Evolutionary conservation across 306 rosid species (phyloP).

Genomic region (Pterocarpus macrocarpus): DNA sequence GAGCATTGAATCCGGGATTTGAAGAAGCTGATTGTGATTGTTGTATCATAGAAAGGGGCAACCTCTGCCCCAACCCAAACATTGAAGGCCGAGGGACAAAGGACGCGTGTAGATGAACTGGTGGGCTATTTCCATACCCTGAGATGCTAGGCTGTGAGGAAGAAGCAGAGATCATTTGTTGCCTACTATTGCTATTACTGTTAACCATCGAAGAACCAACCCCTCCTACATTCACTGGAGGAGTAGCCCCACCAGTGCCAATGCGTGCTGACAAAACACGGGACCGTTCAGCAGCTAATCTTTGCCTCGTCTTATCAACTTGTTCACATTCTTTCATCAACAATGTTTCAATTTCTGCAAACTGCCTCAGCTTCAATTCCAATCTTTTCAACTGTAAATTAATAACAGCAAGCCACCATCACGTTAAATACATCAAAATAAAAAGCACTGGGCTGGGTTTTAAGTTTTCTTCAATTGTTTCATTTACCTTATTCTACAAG

Average conservation of each 20-base stretch:
- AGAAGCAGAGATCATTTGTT: conserved; percentile 75
- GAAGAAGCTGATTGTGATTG: conserved; percentile 73
- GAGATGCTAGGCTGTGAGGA: conserved; percentile 89
- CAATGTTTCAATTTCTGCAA: conserved; percentile 96
- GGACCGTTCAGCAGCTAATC: conserved; percentile 82
- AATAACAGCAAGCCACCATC: conserved; percentile 37
- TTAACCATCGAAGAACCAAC: conserved; percentile 76
- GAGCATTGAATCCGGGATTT: conserved; percentile 72
- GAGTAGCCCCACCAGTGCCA: conserved; percentile 70
- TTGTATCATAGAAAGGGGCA: conserved; percentile 84
- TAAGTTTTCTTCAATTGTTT: too few species aligned
- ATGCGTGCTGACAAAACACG: conserved; percentile 73
- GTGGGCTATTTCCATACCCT: conserved; percentile 76
- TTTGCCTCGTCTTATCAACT: conserved; percentile 88
- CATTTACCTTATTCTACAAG: too few species aligned
- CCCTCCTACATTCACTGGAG: conserved; percentile 62
- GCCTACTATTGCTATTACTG: conserved; percentile 77
- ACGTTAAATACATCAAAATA: conserved; percentile 22
- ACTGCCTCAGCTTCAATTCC: conserved; percentile 97
- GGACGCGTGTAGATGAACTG: conserved; percentile 83
- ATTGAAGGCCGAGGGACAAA: conserved; percentile 78
- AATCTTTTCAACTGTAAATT: conserved; percentile 87
- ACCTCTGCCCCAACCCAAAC: conserved; percentile 89
- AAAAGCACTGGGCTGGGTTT: not conserved
- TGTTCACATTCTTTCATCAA: conserved; percentile 98